Conservation (phyloP, 2,329 filamentous ascomycete genomes). For the Ophiostoma montium region DNA sequence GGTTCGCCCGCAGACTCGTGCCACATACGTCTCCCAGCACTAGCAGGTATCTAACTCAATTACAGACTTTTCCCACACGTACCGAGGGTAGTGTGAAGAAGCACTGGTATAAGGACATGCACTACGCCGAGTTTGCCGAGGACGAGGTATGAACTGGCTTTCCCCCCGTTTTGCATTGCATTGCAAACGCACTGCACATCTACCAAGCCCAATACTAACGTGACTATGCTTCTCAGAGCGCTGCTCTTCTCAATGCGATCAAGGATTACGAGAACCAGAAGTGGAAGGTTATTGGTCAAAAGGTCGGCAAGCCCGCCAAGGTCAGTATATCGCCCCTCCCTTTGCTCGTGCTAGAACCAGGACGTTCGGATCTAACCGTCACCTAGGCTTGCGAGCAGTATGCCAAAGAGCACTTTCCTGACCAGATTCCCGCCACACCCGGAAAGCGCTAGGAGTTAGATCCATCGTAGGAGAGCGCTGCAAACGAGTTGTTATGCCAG, state of each 20-base stretch:
- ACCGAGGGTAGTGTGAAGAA: slow-evolving; percentile 99
- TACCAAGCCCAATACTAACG: neutral
- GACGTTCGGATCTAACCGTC: no score
- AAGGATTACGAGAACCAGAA: slow-evolving; percentile 98
- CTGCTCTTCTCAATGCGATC: slow-evolving; percentile 77
- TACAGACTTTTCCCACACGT: slow-evolving; percentile 72
- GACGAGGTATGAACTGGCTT: slow-evolving; percentile 58
- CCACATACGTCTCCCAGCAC: neutral
- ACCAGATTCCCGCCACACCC: slow-evolving; percentile 23
- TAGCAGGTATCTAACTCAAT: neutral
- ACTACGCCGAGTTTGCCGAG: slow-evolving; percentile 96
- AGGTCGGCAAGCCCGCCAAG: slow-evolving; percentile 96
- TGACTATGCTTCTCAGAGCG: slow-evolving; percentile 36
- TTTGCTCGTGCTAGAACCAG: neutral
- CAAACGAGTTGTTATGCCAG: no score
- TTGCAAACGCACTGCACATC: no score
- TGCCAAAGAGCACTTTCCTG: slow-evolving; percentile 77
- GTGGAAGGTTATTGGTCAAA: slow-evolving; percentile 94
- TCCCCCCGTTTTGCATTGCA: neutral
- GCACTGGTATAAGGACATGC: slow-evolving; percentile 99
- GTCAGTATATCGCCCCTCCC: slow-evolving; percentile 26
- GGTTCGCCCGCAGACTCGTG: no score
- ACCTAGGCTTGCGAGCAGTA: slow-evolving; percentile 52
- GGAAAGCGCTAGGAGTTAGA: neutral
- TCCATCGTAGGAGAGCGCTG: no score